Base-by-base conservation (phyloP, 306 rosid genomes). In the Adenanthera pavonina region DNA sequence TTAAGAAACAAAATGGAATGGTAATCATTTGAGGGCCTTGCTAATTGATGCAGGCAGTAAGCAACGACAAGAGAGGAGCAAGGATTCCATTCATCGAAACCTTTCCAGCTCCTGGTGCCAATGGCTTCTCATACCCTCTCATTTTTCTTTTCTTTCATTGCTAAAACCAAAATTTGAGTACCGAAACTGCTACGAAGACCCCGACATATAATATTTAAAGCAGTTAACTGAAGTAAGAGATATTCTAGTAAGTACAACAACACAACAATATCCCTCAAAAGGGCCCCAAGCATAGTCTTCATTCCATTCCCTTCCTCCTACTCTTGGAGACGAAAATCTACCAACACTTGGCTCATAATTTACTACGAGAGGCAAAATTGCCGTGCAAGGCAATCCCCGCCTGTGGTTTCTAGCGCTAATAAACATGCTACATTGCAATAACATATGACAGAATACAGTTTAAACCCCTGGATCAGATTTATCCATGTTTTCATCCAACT, bases 401-500 rank as follows among this genome's bases (percentile, higher is more conserved):
- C n/a, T 33, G 13, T 64, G 7, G 19, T 2, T 8, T 38, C 13
- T 66, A 68, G 33, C 41, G n/a, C 34, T 41, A 19, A 3, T 11
- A n/a, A 66, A 44, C 48, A 17, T 4, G 48, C 48, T 38, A 38
- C 48, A 0, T 14, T 16, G 65, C 46, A 4, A 80, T 47, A 81
- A 69, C 11, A 15, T 5, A 59, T 11, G 0, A 19, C 36, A 44
- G 47, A 52, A 56, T 36, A 52, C 66, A 19, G 33, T 36, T 78
- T 81, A 89, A 71, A 87, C 79, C 81, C 86, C 80, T n/a, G 79
- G 47, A 60, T 65, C 88, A 5, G 85, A 53, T 72, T 87, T 85
- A 72, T 49, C 56, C 51, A 77, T 44, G 83, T 82, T 72, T 69
- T 69, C 88, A 69, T 86, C 67, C 73, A 76, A 72, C 38, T 35